These are phyloP conservation scores for Symbiodinium natans DNA, from an alignment of 73 alveolate species.

Conservation along the genomic window DNA sequence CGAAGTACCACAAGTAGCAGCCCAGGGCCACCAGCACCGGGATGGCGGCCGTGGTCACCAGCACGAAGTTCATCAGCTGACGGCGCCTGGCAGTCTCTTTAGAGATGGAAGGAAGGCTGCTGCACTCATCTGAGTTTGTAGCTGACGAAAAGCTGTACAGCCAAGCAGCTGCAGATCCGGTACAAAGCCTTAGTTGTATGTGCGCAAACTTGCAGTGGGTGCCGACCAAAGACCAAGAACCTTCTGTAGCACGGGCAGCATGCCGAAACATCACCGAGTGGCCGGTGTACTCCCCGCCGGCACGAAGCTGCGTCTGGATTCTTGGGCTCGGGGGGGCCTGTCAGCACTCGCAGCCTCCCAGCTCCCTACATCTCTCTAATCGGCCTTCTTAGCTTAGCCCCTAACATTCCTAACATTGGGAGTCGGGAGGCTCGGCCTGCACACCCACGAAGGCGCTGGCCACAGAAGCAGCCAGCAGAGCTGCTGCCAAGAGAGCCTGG, in stretches of 20 bases:
- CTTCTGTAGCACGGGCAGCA: not conserved
- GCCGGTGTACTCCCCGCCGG: conserved; percentile 90
- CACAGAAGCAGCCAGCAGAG: conserved; percentile 40
- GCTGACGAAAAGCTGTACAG: not conserved
- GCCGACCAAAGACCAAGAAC: not conserved
- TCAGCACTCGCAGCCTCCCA: too few species aligned
- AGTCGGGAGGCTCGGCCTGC: conserved; percentile 22
- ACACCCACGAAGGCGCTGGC: conserved; percentile 55
- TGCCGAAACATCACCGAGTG: not conserved
- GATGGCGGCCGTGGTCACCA: conserved; percentile 77
- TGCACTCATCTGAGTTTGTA: not conserved
- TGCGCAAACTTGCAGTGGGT: not conserved
- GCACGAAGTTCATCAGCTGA: conserved; percentile 77
- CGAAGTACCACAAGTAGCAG: conserved; percentile 89
- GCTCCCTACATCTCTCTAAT: too few species aligned
- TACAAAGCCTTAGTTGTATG: conserved; percentile 19
- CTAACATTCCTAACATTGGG: too few species aligned
- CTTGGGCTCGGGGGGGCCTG: not conserved
- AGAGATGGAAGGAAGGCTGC: not conserved
- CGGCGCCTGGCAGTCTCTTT: conserved; percentile 38
- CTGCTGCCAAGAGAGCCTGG: too few species aligned
- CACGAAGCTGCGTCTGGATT: not conserved
- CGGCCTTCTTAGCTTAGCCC: too few species aligned
- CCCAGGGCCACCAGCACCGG: conserved; percentile 77
- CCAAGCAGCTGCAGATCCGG: conserved; percentile 72